Evolutionary conservation across 192 early-diverging fungal genomes (phyloP).

Genomic region (Podila epicladia): DNA sequence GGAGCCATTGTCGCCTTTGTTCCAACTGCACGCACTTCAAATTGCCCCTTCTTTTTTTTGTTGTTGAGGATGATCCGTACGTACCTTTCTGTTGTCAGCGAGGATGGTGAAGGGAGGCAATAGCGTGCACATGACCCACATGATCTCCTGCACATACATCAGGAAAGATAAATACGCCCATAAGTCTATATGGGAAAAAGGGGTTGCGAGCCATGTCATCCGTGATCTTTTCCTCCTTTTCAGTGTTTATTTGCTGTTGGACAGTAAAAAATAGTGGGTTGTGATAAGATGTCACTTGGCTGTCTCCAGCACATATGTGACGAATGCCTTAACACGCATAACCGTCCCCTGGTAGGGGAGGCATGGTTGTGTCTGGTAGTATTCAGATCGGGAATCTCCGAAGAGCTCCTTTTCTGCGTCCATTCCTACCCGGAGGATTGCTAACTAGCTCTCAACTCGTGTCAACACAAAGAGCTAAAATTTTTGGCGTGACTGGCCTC

Average conservation of each 20-base stretch:
- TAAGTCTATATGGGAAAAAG: neutral
- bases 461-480: conserved; percentile 30
- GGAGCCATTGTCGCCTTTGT: too few relatives aligned
- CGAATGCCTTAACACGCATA: conserved; percentile 52
- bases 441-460: conserved; percentile 56
- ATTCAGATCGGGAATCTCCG: neutral
- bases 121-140: neutral
- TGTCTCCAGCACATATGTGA: conserved; percentile 19
- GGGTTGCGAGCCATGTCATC: neutral
- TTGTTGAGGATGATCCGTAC: too few relatives aligned
- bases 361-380: conserved; percentile 49
- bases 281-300: conserved; percentile 43
- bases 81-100: neutral
- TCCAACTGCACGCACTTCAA: neutral
- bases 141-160: neutral
- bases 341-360: neutral
- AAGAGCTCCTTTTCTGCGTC: conserved; percentile 12
- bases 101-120: neutral
- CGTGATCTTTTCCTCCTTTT: neutral
- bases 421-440: conserved; percentile 56
- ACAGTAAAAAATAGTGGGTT: conserved; percentile 25
- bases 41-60: neutral
- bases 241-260: neutral
- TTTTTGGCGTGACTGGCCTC: neutral
- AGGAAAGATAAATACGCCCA: neutral